These are phyloP conservation scores for Parachaetomium inaequale DNA, from an alignment of 495 filamentous ascomycete genomes.

Conservation along the genomic window DNA sequence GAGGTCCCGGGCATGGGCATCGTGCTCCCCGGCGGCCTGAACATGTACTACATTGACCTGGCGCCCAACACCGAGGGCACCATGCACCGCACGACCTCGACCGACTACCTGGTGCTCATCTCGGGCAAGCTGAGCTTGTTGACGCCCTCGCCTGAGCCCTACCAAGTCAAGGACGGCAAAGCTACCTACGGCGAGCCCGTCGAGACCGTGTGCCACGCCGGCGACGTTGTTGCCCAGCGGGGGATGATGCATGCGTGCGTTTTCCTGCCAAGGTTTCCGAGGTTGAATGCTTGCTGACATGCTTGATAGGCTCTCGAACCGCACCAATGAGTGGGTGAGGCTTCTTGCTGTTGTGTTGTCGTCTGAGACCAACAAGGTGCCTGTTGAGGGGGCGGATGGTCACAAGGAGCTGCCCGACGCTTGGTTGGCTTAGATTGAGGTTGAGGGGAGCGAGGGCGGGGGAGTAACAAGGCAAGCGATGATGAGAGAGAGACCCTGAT, in stretches of 20 bases:
- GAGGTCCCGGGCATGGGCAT: slow-evolving; percentile 4
- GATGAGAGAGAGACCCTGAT: no score
- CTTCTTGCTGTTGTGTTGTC: slow-evolving; percentile 3
- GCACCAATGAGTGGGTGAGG: background rate
- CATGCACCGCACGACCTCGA: slow-evolving; percentile 4
- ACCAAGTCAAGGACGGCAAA: background rate
- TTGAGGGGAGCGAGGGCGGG: no score
- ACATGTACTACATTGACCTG: slow-evolving; percentile 9
- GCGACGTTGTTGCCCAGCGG: slow-evolving; percentile 1
- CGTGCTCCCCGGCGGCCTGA: slow-evolving; percentile 3
- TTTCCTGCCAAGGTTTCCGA: background rate
- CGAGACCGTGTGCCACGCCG: slow-evolving; percentile 3
- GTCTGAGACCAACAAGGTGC: background rate
- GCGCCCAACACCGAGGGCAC: slow-evolving; percentile 5
- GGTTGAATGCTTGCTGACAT: background rate
- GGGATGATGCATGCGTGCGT: slow-evolving; percentile 6
- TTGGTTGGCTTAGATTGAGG: background rate
- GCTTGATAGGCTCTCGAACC: background rate
- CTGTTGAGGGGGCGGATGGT: background rate
- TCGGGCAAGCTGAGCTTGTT: slow-evolving; percentile 1
- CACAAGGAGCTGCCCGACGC: slow-evolving; percentile 1
- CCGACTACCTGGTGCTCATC: slow-evolving; percentile 3
- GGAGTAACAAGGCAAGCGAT: no score
- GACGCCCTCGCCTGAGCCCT: background rate
- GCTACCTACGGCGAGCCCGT: slow-evolving; percentile 3